Percentiles rank a stretch among this genome's conserved stretches.
phyloP scores from a whole-genome alignment of 345 rosid species.

The Salix dunnii region DNA sequence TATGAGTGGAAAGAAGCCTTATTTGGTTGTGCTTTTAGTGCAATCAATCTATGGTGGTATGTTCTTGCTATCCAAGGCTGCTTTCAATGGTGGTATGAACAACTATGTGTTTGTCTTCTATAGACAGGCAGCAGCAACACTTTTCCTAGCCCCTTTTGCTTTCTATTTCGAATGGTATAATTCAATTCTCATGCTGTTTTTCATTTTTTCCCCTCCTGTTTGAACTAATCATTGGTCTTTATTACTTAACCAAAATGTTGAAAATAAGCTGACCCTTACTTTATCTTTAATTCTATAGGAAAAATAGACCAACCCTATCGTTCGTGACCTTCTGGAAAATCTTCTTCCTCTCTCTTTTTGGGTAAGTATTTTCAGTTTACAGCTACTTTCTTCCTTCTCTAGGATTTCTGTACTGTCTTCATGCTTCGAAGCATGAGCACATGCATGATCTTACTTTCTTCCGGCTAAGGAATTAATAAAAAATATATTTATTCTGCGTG shows the following conservation, averaged over 20 bases:
- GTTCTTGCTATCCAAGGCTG: conserved; percentile 94
- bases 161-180: conserved; percentile 64
- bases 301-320: conserved; percentile 62
- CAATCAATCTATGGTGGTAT: conserved; percentile 77
- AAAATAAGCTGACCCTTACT: background rate
- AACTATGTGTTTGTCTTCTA: conserved; percentile 76
- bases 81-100: conserved; percentile 83
- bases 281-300: conserved; percentile 36
- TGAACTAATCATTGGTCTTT: background rate
- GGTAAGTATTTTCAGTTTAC: conserved; percentile 40
- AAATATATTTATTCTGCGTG: background rate
- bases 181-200: background rate
- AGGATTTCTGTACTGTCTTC: too few species aligned
- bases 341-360: conserved; percentile 63
- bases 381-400: background rate
- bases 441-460: too few species aligned
- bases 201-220: background rate
- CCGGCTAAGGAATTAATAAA: too few species aligned
- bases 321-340: conserved; percentile 68
- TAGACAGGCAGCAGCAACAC: conserved; percentile 73
- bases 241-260: background rate
- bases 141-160: conserved; percentile 70
- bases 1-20: conserved; percentile 56
- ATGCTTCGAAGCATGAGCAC: too few species aligned
- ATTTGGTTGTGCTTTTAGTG: conserved; percentile 43